Percentiles rank a stretch among this genome's conserved stretches.
Conservation (phyloP, 139 green algal species). For the Tetradesmus lagerheimii region DNA sequence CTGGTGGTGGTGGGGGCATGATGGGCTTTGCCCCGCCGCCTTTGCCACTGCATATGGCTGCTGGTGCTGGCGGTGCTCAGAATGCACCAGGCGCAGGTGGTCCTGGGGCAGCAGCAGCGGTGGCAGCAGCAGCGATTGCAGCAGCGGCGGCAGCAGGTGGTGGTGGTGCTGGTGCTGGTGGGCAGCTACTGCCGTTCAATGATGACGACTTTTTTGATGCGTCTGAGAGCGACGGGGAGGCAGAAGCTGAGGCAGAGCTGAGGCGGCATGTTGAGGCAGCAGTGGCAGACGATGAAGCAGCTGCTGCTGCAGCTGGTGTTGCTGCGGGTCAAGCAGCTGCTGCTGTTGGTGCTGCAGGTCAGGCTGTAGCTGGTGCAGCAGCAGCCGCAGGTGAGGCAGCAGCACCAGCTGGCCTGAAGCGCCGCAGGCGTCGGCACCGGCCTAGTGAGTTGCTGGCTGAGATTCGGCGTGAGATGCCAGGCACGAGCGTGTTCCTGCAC, state of each 20-base stretch:
- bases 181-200: constrained; percentile 7
- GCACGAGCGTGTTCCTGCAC: constrained; percentile 27
- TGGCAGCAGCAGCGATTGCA: neutral
- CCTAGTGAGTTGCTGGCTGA: neutral
- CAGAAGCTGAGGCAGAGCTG: neutral
- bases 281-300: neutral
- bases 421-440: neutral
- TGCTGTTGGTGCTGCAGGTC: neutral
- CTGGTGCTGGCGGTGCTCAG: neutral
- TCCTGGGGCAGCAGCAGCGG: neutral
- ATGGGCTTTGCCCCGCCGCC: neutral
- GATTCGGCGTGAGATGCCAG: constrained; percentile 1
- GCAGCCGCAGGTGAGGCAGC: neutral
- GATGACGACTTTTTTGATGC: constrained; percentile 21
- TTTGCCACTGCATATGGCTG: neutral
- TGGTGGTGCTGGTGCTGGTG: neutral
- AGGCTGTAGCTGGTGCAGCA: constrained; percentile 3
- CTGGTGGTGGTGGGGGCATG: neutral
- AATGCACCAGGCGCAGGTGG: neutral
- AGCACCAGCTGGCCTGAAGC: neutral
- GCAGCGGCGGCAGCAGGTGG: neutral
- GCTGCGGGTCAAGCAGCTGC: neutral
- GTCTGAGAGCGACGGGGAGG: neutral
- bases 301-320: neutral
- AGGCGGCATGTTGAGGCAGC: neutral